Conservation (phyloP, 768 basidiomycete species). For the Saitozyma podzolica region DNA sequence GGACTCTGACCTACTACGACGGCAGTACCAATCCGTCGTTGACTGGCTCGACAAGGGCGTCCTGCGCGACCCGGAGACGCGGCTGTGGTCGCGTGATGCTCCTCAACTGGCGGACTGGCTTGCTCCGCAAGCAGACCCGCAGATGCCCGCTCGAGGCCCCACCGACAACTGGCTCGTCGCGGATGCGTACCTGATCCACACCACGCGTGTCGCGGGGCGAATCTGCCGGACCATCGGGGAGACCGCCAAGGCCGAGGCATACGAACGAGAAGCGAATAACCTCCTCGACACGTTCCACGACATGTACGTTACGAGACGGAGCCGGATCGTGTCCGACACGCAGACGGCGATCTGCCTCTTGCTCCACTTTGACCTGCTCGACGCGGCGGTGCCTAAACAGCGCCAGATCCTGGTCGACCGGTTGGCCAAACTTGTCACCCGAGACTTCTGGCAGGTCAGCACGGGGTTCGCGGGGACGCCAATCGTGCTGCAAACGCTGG, state of each 20-base stretch:
- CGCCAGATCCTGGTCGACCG: conserved; percentile 8
- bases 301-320: conserved; percentile 38
- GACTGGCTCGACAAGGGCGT: conserved; percentile 44
- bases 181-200: conserved; percentile 43
- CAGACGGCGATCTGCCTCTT: conserved; percentile 41
- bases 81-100: conserved; percentile 17
- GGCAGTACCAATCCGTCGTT: conserved; percentile 33
- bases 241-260: conserved; percentile 22
- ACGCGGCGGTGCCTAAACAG: neutral
- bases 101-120: conserved; percentile 18
- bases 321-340: conserved; percentile 40
- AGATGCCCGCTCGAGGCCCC: conserved; percentile 23
- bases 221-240: conserved; percentile 33
- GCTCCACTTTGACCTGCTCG: conserved; percentile 40
- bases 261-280: conserved; percentile 10
- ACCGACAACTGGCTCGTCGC: conserved; percentile 43
- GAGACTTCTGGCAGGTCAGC: conserved; percentile 32
- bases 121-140: conserved; percentile 26
- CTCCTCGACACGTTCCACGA: conserved; percentile 27
- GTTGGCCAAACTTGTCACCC: conserved; percentile 19
- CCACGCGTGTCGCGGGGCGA: conserved; percentile 21
- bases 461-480: conserved; percentile 51
- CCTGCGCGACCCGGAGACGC: conserved; percentile 16
- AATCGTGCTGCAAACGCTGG: conserved; percentile 37
- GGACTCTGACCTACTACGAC: conserved; percentile 19